Conservation (phyloP, 495 filamentous ascomycete genomes). For the Penicillium argentinense region DNA sequence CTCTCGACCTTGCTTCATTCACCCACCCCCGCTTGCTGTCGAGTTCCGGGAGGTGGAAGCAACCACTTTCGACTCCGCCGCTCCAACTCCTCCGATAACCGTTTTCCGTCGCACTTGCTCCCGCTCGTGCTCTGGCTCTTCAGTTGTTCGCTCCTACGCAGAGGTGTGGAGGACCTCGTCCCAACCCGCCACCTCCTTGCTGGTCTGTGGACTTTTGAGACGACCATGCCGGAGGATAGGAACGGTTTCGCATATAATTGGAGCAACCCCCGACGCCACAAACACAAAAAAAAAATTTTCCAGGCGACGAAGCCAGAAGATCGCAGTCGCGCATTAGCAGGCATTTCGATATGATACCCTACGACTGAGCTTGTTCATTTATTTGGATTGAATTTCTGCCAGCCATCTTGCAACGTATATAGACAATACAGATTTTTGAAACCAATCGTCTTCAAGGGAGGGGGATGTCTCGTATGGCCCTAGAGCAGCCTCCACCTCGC, state of each 20-base stretch:
- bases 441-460: not conserved
- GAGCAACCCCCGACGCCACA: constrained; percentile 20
- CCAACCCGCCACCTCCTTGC: too few relatives aligned
- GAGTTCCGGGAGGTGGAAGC: too few relatives aligned
- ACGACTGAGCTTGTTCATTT: constrained; percentile 41
- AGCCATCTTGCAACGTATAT: constrained; percentile 17
- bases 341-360: constrained; percentile 54
- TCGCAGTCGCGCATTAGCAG: constrained; percentile 50
- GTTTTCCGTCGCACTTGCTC: too few relatives aligned
- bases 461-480: too few relatives aligned
- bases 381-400: constrained; percentile 14
- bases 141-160: too few relatives aligned
- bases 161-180: too few relatives aligned
- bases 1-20: not conserved
- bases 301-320: constrained; percentile 33
- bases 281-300: constrained; percentile 19
- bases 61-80: not conserved
- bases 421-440: constrained; percentile 22
- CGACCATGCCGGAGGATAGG: too few relatives aligned
- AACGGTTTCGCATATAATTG: constrained; percentile 15
- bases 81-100: too few relatives aligned
- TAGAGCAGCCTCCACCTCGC: too few relatives aligned
- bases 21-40: constrained; percentile 1
- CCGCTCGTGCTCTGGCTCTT: too few relatives aligned
- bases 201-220: too few relatives aligned